Evolutionary conservation across 2,329 filamentous ascomycete genomes (phyloP).

Genomic region (Dothideomycetes sp.): DNA sequence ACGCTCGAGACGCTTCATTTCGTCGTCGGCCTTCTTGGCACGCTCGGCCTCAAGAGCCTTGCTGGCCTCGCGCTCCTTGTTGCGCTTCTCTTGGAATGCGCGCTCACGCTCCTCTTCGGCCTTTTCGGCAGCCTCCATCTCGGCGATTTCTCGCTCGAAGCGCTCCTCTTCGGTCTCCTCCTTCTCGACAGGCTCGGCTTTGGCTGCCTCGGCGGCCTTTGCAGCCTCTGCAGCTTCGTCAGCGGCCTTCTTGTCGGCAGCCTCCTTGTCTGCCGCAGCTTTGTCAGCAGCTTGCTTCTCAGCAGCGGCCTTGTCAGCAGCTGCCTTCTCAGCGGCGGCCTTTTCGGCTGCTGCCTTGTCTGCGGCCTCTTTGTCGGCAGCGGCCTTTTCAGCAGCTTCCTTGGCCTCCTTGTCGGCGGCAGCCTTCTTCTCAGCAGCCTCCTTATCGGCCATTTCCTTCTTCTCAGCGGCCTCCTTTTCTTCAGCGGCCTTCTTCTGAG

Average conservation of each 20-base stretch:
- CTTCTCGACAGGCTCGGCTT: slow-evolving; percentile 16
- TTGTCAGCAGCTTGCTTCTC: slow-evolving; percentile 8
- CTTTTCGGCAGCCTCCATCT: slow-evolving; percentile 39
- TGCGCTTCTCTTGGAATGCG: slow-evolving; percentile 62
- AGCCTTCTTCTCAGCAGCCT: slow-evolving; percentile 18
- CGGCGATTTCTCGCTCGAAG: slow-evolving; percentile 50
- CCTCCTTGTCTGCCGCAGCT: slow-evolving; percentile 16
- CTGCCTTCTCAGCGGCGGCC: slow-evolving; percentile 14
- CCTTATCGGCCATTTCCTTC: slow-evolving; percentile 18
- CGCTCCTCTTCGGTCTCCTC: slow-evolving; percentile 30
- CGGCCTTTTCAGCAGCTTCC: slow-evolving; percentile 17
- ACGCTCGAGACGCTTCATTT: slow-evolving; percentile 35
- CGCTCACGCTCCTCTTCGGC: slow-evolving; percentile 55
- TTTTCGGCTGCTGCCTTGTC: slow-evolving; percentile 24
- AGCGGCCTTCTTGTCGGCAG: slow-evolving; percentile 25
- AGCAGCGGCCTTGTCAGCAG: slow-evolving; percentile 16
- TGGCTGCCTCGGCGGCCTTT: slow-evolving; percentile 16
- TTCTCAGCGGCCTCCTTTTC: slow-evolving; percentile 22
- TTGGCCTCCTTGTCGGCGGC: slow-evolving; percentile 26
- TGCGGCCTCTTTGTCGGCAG: slow-evolving; percentile 13
- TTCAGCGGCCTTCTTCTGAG: slow-evolving; percentile 13
- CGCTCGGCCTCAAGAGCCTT: slow-evolving; percentile 42
- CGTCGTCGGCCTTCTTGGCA: slow-evolving; percentile 42
- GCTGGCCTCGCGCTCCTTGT: slow-evolving; percentile 40
- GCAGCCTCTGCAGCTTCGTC: slow-evolving; percentile 15